Evolutionary conservation across 768 basidiomycete species (phyloP).

Genomic region (Nevesoporus exiguus): DNA sequence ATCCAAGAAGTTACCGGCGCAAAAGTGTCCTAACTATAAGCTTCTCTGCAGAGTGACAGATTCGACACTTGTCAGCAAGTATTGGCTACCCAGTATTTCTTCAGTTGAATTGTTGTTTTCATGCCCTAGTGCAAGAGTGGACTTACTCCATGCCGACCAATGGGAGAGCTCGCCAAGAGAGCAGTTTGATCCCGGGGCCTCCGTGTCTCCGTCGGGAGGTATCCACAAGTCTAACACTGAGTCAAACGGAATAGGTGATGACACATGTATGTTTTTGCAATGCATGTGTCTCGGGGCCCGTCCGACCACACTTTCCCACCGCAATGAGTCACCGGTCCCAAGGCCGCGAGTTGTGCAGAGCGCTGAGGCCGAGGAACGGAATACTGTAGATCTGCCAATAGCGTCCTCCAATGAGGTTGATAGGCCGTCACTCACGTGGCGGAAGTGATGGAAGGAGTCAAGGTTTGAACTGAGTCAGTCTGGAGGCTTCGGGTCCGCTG

Average conservation of each 20-base stretch:
- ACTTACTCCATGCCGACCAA: neutral
- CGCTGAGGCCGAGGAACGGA: neutral
- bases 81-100: neutral
- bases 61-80: neutral
- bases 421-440: neutral
- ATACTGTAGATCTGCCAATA: neutral
- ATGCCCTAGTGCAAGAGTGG: neutral
- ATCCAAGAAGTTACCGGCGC: neutral
- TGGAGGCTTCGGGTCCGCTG: neutral
- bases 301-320: neutral
- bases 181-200: too few species aligned
- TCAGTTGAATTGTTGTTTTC: neutral
- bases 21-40: neutral
- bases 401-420: neutral
- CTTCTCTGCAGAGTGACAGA: neutral
- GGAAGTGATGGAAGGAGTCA: too few species aligned
- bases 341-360: neutral
- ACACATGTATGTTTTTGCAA: neutral
- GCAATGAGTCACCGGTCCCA: neutral
- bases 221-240: neutral
- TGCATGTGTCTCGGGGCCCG: neutral
- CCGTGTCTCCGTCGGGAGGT: neutral
- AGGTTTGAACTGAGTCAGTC: too few species aligned
- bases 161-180: neutral
- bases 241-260: neutral